Base-by-base conservation (phyloP, 1,284 basidiomycete genomes). In the Apiotrichum siamense region DNA sequence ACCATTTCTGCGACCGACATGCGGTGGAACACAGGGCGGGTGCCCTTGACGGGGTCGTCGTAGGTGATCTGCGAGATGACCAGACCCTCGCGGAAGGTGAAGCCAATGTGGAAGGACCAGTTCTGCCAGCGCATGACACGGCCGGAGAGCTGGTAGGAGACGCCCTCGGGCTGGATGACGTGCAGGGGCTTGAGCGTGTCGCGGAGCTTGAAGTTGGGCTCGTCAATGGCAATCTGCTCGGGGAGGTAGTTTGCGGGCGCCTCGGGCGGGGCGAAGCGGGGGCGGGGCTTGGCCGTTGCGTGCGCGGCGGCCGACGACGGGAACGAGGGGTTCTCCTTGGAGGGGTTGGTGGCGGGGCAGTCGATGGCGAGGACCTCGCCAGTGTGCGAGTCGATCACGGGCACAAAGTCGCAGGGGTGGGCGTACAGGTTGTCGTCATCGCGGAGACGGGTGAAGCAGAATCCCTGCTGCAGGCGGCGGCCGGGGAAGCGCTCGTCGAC, bases 111-210 rank as follows among this genome's bases (percentile, higher is more conserved):
- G 47, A 64, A 55, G 72, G 58, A 59, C 64, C 64, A 69, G 46
- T 67, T 65, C 47, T 69, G 62, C 67, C 66, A 69, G 20, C 46
- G 52, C 36, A 70, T 53, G 21, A 81, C 80, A 64, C 90, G 77
- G 0, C 90, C 91, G 38, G 83, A 79, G 69, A 94, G 79, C 72
- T 80, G 85, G 79, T 92, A 94, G 61, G 85, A 87, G 20, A 94
- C 90, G 40, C 92, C 91, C 58, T 96, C 87, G 3, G 92, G 92
- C 72, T 96, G 92, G 1, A 87, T 70, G 60, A 96, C 77, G 64
- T 90, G 86, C 38, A 96, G 76, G 4, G 91, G 90, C 73, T 91
- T 94, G 57, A 94, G 55, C 54, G 86, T 86, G 29, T 81, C 79
- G 15, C 90, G 80, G 35, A 64, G 52, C 61, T 83, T 82, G 74